Evolutionary conservation across 164 flowering plant species (phyloP).

Genomic region (Taxillus chinensis): DNA sequence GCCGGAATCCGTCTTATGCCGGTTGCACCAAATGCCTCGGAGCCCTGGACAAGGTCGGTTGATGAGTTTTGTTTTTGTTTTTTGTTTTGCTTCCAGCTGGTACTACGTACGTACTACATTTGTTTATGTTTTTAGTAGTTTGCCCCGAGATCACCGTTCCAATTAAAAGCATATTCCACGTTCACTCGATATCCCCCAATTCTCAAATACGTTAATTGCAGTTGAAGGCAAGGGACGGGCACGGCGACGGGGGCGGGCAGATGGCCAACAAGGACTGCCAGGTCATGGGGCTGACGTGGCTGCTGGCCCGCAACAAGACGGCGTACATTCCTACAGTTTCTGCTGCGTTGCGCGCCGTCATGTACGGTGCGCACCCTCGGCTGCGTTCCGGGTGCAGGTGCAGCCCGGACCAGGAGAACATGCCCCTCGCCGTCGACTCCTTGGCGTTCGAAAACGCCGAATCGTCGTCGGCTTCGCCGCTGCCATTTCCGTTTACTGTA

Average conservation of each 20-base stretch:
- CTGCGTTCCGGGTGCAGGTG: conserved; percentile 50
- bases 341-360: conserved; percentile 87
- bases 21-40: conserved; percentile 93
- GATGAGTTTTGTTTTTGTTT: too few species aligned
- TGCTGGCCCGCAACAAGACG: conserved; percentile 82
- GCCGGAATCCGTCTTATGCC: conserved; percentile 74
- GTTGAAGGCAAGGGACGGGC: conserved; percentile 28
- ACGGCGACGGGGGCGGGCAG: conserved; percentile 45
- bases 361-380: conserved; percentile 81
- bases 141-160: too few species aligned
- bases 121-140: too few species aligned
- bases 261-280: conserved; percentile 85
- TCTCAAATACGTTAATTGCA: too few species aligned
- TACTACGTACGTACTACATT: too few species aligned
- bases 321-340: conserved; percentile 96
- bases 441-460: conserved; percentile 50
- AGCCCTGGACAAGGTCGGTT: conserved; percentile 73
- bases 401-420: conserved; percentile 97
- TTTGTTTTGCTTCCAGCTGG: too few species aligned
- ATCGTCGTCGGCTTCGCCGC: conserved; percentile 22
- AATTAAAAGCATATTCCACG: too few species aligned
- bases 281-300: conserved; percentile 98
- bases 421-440: conserved; percentile 97
- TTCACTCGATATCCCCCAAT: too few species aligned
- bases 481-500: background rate